Evolutionary conservation across 2,329 filamentous ascomycete genomes (phyloP), one percentile per base, ranked within the genome.

Genomic region (Polytolypa hystricis): DNA sequence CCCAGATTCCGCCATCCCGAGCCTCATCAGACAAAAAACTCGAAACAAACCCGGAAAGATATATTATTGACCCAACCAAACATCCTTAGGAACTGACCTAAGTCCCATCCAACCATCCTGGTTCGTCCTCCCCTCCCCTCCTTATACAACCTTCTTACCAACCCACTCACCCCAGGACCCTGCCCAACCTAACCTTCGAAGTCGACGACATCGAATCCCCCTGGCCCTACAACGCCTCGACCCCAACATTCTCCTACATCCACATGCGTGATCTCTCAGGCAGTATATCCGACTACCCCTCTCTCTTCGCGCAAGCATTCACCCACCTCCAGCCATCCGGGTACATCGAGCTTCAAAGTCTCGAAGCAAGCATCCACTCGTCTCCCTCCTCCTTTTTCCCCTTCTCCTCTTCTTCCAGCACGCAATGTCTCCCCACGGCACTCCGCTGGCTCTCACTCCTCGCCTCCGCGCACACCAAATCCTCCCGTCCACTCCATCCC

Each of bases 321-420:
- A 35, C 42, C 15, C 51, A 60, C 39, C 37, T 59, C 1, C 52
- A 49, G 28, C 57, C 57, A 0, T 57, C 56, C 4, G 58, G 57
- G 1, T 61, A 56, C 53, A 42, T 60, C 14, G 58, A 61, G 39
- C 40, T 53, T 17, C 56, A 61, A 41, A 55, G 56, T 33, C 57
- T 54, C 30, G 55, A 58, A 33, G 33, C 45, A 3, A 40, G 37
- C 18, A 33, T 54, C 5, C n/a, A n/a, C n/a, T n/a, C n/a, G n/a
- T n/a, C n/a, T n/a, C n/a, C n/a, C n/a, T n/a, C n/a, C n/a, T n/a
- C n/a, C n/a, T n/a, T n/a, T n/a, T n/a, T n/a, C n/a, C n/a, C n/a
- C n/a, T 16, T 35, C 12, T 58, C 56, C 5, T 55, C 59, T 28
- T 57, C 60, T 38, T 57, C 47, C 18, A 53, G 56, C 5, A 46